phyloP scores from a whole-genome alignment of 2,329 filamentous ascomycete species.

The Colletotrichum magnum region DNA sequence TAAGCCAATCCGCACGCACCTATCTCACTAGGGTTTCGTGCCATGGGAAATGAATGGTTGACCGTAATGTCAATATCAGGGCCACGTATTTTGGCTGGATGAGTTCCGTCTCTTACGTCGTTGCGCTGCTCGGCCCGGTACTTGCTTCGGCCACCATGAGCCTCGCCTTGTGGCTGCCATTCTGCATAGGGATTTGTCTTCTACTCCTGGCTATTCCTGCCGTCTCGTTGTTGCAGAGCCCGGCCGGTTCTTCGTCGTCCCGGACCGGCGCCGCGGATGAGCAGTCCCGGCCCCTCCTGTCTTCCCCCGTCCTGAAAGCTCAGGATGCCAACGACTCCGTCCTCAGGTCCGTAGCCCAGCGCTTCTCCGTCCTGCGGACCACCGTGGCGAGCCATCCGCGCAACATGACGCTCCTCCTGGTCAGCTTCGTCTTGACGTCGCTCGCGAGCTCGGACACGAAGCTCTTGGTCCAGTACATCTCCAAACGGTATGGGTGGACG shows the following conservation, averaged over 20 bases:
- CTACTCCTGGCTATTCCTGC: conserved; percentile 51
- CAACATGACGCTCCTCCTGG: conserved; percentile 59
- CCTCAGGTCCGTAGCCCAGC: conserved; percentile 39
- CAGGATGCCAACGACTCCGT: conserved; percentile 43
- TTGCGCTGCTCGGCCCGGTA: conserved; percentile 61
- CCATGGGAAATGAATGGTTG: neutral
- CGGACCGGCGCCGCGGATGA: conserved; percentile 45
- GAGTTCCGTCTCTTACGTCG: conserved; percentile 63
- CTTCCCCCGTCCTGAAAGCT: conserved; percentile 55
- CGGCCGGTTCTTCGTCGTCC: neutral
- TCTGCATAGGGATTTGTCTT: conserved; percentile 55
- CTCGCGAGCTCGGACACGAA: conserved; percentile 67
- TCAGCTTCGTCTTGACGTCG: conserved; percentile 62
- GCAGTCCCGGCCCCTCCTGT: conserved; percentile 54
- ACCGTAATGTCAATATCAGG: conserved; percentile 43
- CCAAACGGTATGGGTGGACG: conserved; percentile 61
- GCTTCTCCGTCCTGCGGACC: conserved; percentile 47
- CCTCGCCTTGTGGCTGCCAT: conserved; percentile 58
- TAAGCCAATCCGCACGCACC: conserved; percentile 35
- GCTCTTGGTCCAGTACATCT: conserved; percentile 65
- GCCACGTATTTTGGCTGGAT: conserved; percentile 66
- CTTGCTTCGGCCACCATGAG: conserved; percentile 63
- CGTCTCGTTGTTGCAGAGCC: conserved; percentile 41
- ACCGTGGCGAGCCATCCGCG: conserved; percentile 55
- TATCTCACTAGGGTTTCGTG: neutral